Base-by-base conservation (phyloP, 306 rosid species). In the Dryas octopetala region DNA sequence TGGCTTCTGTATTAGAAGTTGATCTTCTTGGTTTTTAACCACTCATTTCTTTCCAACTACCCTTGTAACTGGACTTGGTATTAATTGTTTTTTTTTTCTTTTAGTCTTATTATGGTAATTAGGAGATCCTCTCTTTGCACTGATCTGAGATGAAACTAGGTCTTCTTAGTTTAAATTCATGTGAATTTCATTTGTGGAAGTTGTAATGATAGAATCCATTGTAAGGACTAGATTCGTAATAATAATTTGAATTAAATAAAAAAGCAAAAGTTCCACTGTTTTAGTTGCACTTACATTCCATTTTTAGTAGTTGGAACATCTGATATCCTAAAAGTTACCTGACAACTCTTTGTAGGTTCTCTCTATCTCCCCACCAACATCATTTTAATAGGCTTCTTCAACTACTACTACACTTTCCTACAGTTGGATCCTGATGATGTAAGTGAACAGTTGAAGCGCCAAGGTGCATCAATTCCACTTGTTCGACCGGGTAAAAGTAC, bases 381-480 rank as follows among this genome's bases (percentile, higher is more conserved):
- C 84, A 85, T 94, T 69, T 76, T 94, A 70, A 91, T 91, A 67
- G 98, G 91, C 75, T 94, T 94, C 93, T 94, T 94, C 97, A 94
- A 94, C 85, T 94, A 94, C 79, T 91, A 94, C 82, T 94, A 94
- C 89, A 94, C 98, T 65, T 94, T 94, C 88, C 91, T 91, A 19
- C 97, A 91, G 86, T 81, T 94, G 87, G 98, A 94, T 77, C 95
- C 97, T 48, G 97, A 95, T 78, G 98, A 95, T 82, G 86, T 91
- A 73, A 90, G 98, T 70, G 98, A 94, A 83, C 97, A 90, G 77
- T 86, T 91, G 89, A 95, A 91, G 76, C 96, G 96, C 17, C 97
- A 91, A 88, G 98, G 96, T 81, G 98, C 98, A 75, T 91, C 98
- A 32, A 87, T 91, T 87, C 97, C 97, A 59, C 96, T 95, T 49